Evolutionary conservation across 768 basidiomycete genomes (phyloP).

Genomic region (Atractiella rhizophila): DNA sequence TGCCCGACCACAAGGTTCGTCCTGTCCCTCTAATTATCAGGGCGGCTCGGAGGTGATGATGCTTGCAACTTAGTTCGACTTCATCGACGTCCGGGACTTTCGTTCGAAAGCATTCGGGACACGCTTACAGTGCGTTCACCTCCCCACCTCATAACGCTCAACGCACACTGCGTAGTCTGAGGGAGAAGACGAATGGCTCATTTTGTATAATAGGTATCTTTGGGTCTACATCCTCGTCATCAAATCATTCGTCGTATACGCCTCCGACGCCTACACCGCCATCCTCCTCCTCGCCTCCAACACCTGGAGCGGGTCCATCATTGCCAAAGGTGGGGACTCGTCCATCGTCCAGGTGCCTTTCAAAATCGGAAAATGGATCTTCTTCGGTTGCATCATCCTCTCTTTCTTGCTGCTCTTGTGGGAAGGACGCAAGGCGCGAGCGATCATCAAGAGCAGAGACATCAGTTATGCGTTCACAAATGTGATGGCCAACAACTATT

Average conservation of each 20-base stretch:
- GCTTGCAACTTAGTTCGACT: constrained; percentile 49
- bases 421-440: constrained; percentile 72
- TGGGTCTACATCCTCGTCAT: constrained; percentile 80
- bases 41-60: neutral
- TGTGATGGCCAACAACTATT: constrained; percentile 87
- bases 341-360: constrained; percentile 67
- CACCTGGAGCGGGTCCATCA: constrained; percentile 77
- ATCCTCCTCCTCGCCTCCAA: constrained; percentile 81
- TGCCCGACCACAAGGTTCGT: constrained; percentile 85
- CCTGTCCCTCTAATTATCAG: neutral
- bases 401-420: constrained; percentile 91
- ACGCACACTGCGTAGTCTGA: neutral
- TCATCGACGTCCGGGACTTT: constrained; percentile 79
- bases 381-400: constrained; percentile 92
- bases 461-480: constrained; percentile 98
- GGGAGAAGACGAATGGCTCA: neutral
- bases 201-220: constrained; percentile 37
- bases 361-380: constrained; percentile 72
- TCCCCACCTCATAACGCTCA: neutral
- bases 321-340: constrained; percentile 25
- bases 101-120: constrained; percentile 62
- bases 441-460: constrained; percentile 81
- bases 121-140: constrained; percentile 45
- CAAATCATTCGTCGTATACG: constrained; percentile 87
- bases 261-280: constrained; percentile 92